Evolutionary conservation across 495 filamentous ascomycete genomes (phyloP), one percentile per base, ranked within the genome.

Genomic region (Penicillium verhagenii): DNA sequence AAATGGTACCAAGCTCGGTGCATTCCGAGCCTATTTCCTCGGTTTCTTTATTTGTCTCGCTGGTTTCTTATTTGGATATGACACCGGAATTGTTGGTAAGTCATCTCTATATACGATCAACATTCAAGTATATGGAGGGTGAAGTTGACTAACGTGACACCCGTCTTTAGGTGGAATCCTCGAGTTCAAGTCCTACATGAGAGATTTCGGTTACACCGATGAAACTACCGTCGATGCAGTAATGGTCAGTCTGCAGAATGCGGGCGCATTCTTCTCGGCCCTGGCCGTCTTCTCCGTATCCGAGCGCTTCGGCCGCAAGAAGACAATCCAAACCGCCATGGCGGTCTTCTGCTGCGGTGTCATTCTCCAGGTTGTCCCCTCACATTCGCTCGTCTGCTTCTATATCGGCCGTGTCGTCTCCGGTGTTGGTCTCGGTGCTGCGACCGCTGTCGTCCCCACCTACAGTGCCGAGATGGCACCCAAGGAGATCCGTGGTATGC

Each of bases 401-500:
- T 79, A 80, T 45, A 71, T 70, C 6, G 74, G 69, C 4, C 69
- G 82, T 35, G 69, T 82, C 6, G 67, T 85, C n/a, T 71, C 75
- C 1, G 82, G 82, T 21, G 54, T 86, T 11, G 83, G 82, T 6
- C 72, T 84, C 19, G 83, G 82, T 11, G 74, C 66, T 19, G 75
- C 76, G 3, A 80, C 78, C 0, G 76, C 79, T 0, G 74, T 81
- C 13, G 77, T 83, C 0, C 82, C 83, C 8, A 79, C 80, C 61
- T 82, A 74, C 54, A 76, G 68, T 29, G 72, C 77, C 7, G 82
- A 84, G 57, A 83, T 75, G 68, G 74, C 78, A 16, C 79, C 80
- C 2, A 80, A 79, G 58, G 71, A 77, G 24, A 75, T 83, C 37
- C 70, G 81, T 29, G 81, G 79, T n/a, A 72, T 74, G 46, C 65